Base-by-base conservation (phyloP, 2,329 filamentous ascomycete species). In the Ophiocordyceps polyrhachis-furcata region DNA sequence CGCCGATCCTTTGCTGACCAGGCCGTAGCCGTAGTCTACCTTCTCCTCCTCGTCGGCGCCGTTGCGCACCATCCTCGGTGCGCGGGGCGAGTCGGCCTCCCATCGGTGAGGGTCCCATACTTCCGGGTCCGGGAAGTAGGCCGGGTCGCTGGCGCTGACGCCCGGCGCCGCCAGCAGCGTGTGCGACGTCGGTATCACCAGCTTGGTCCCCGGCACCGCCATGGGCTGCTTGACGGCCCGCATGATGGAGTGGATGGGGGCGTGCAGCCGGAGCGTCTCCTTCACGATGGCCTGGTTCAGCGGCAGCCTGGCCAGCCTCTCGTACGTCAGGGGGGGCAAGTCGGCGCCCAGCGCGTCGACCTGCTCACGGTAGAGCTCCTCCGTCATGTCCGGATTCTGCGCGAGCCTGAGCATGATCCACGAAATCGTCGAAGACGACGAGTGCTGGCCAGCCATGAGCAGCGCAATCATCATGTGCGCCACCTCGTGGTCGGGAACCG, bases 401-500 rank as follows among this genome's bases (percentile, higher is more conserved):
- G 86, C 85, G 35, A 93, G 75, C 51, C 80, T 81, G 38, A 93
- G 72, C 60, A 91, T 72, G 55, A 93, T 87, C 84, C 86, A 93
- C 37, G 84, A 76, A 55, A 77, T 80, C 37, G 83, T 88, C 19
- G 84, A 86, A 4, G 85, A 85, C 2, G 84, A 89, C 2, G 83
- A 89, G 67, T 93, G 86, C 60, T 93, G 86, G 46, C 86, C 86
- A 47, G 84, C 86, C 85, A 93, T 93, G 49, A 93, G 76, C 20
- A 93, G 73, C 6, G 85, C 85, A 62, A 93, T 93, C 83, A 93
- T 89, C 75, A 93, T 89, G 64, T 91, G 82, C 20, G 86, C 85
- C 47, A 93, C 74, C 62, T 93, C 85, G 55, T 81, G 72, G 57
- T 93, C 86, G 15, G 86, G 81, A n/a, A 93, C 71, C 6, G 70